Conservation (phyloP, 169 alveolate genomes). For the Plasmodium cynomolgi region DNA sequence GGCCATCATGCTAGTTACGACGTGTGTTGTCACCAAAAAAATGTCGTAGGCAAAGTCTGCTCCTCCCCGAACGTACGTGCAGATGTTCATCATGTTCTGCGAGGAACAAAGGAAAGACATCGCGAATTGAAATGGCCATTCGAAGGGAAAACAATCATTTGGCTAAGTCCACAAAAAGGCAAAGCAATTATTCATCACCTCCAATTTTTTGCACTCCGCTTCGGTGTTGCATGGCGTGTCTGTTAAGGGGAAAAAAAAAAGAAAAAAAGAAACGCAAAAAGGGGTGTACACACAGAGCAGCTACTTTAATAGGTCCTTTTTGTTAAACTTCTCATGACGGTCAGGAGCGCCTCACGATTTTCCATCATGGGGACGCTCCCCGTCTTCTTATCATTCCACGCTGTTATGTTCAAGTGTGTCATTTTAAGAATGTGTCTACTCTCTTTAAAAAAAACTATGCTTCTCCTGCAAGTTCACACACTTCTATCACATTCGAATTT, state of each 20-base stretch:
- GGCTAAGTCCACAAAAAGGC: constrained; percentile 69
- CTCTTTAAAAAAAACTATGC: not conserved
- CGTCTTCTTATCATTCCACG: no score
- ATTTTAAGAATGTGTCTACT: no score
- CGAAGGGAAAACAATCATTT: not conserved
- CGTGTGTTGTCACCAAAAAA: constrained; percentile 87
- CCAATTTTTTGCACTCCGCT: constrained; percentile 78
- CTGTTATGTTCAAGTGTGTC: no score
- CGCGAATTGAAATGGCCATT: constrained; percentile 6
- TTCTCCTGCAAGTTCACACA: not conserved
- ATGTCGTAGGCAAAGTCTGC: constrained; percentile 84
- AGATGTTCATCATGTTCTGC: constrained; percentile 82
- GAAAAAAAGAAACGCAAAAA: not conserved
- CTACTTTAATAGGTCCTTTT: no score
- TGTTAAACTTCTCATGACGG: no score
- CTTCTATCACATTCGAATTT: not conserved
- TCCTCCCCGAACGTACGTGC: constrained; percentile 83
- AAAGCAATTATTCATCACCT: constrained; percentile 73
- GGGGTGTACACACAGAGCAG: not conserved
- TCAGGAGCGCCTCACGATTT: no score
- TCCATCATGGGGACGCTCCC: no score
- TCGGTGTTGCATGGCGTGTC: constrained; percentile 50
- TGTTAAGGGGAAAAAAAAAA: not conserved
- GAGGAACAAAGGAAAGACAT: constrained; percentile 69
- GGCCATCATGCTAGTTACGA: constrained; percentile 86